Evolutionary conservation across 805 yeast species (phyloP).

Genomic region (Barnettozyma pratensis): DNA sequence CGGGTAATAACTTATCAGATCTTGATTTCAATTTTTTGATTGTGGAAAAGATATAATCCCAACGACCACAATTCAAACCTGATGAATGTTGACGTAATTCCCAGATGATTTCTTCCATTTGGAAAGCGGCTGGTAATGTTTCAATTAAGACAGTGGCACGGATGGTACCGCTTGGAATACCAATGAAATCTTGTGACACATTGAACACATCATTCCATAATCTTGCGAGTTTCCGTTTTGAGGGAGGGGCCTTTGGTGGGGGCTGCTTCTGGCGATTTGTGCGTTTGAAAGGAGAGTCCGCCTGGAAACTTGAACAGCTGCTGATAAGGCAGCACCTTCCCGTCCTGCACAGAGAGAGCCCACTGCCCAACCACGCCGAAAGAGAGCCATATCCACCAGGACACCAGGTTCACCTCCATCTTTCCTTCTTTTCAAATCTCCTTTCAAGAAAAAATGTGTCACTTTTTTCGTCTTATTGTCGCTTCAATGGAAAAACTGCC

Average conservation of each 20-base stretch:
- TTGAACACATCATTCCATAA: conserved; percentile 79
- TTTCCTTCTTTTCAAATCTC: too few species aligned
- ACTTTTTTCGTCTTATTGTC: neutral
- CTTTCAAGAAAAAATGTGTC: neutral
- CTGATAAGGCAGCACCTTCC: too few species aligned
- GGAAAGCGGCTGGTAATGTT: conserved; percentile 81
- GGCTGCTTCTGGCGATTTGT: too few species aligned
- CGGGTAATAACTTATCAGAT: conserved; percentile 63
- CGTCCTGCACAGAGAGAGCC: too few species aligned
- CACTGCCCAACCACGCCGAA: too few species aligned
- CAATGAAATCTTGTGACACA: conserved; percentile 68
- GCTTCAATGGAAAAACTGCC: conserved; percentile 1
- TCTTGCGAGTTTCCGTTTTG: conserved; percentile 32
- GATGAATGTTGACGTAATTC: conserved; percentile 73
- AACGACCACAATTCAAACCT: conserved; percentile 84
- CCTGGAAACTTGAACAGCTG: neutral
- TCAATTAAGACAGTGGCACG: conserved; percentile 80
- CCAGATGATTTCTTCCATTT: conserved; percentile 78
- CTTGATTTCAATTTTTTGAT: conserved; percentile 68
- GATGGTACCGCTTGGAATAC: conserved; percentile 69
- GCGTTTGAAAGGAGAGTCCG: conserved; percentile 1
- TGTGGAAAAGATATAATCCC: conserved; percentile 84
- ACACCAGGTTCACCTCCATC: too few species aligned
- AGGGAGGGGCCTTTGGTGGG: conserved; percentile 5
- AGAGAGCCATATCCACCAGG: too few species aligned